Base-by-base conservation (phyloP, 2,329 filamentous ascomycete genomes). In the Dothideomycetes sp. region DNA sequence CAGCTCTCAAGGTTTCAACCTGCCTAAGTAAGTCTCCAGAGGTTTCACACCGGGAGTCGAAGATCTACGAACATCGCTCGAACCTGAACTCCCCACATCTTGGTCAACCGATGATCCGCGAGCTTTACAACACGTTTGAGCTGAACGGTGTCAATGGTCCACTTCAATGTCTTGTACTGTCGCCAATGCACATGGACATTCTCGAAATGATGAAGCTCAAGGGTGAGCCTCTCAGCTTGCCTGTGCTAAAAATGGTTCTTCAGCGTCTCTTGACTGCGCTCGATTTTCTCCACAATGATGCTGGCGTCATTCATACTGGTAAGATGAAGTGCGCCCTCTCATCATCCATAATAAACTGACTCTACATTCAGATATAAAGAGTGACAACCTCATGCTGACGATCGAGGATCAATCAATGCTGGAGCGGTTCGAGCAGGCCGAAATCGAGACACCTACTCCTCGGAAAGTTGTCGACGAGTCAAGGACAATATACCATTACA, bases 281-380 rank as follows among this genome's bases (percentile, higher is more conserved):
- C 12, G 19, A 38, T 14, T 46, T 45, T 27, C 38, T 49, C 4
- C 47, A 49, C 33, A 38, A 41, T 33, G 47, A 49, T 24, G 41
- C 38, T 3, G 15, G 36, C 18, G 44, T 47, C 11, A 34, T 49
- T 27, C 43, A 49, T 36, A 43, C 46, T 22, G 45, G 46, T 47
- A n/a, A n/a, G n/a, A n/a, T n/a, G n/a, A n/a, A n/a, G n/a, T n/a
- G n/a, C n/a, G n/a, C n/a, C n/a, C n/a, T n/a, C 14, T 43, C 8
- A 11, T 17, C 34, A 33, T 10, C 29, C 31, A 14, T 17, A 24
- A 19, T 36, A 11, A 3, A 17, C 11, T 36, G 19, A n/a, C n/a
- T n/a, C n/a, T n/a, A n/a, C n/a, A n/a, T n/a, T n/a, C 38, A 49
- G 49, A 52, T 29, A 44, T 52, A 12, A 51, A 49, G 37, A 33